A percentile compares a stretch with the other conserved stretches of the same genome.
Conservation (phyloP, 129 eudicot genomes). For the Flaveria ramosissima region DNA sequence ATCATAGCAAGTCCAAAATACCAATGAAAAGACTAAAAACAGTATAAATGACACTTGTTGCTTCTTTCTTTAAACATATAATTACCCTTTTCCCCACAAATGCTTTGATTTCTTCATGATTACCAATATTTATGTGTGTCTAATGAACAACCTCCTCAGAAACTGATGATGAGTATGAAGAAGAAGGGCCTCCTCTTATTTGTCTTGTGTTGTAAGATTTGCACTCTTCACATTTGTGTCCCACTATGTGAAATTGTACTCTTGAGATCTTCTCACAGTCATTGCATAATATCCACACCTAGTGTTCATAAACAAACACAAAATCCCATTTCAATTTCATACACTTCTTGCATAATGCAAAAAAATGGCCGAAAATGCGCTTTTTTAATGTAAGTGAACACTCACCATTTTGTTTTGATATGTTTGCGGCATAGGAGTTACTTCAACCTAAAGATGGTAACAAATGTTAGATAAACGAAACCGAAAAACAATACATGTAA, state of each 20-base stretch:
- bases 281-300: slow-evolving; percentile 79
- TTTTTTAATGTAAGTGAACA: not conserved
- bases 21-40: not conserved
- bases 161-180: slow-evolving; percentile 34
- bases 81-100: not conserved
- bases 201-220: slow-evolving; percentile 64
- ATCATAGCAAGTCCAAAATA: not conserved
- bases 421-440: slow-evolving; percentile 53
- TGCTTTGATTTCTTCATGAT: not conserved
- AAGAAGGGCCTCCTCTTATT: slow-evolving; percentile 42
- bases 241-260: slow-evolving; percentile 64
- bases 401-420: slow-evolving; percentile 60
- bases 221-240: slow-evolving; percentile 59
- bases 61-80: not conserved
- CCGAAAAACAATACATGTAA: not conserved
- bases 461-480: slow-evolving; percentile 7
- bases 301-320: slow-evolving; percentile 13
- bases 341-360: not conserved
- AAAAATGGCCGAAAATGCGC: not conserved
- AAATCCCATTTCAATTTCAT: slow-evolving; percentile 9
- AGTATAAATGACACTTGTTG: not conserved
- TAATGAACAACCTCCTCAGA: slow-evolving; percentile 34
- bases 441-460: slow-evolving; percentile 49
- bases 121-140: not conserved
- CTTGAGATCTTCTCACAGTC: slow-evolving; percentile 64